phyloP scores from a whole-genome alignment of 345 rosid genomes.

The Nasturtium officinale region DNA sequence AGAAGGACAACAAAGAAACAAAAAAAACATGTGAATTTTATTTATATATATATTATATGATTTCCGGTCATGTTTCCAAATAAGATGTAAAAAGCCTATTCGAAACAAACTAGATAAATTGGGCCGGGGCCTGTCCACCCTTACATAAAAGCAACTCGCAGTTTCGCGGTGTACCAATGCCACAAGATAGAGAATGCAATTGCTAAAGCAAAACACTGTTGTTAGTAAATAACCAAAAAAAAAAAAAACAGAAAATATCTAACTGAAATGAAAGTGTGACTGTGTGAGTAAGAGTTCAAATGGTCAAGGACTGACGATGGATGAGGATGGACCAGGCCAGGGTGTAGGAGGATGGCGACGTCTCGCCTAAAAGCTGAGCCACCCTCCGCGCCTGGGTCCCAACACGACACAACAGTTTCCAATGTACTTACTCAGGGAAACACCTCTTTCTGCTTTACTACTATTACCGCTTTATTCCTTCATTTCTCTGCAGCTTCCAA shows the following conservation, averaged over 20 bases:
- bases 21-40: background rate
- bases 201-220: background rate
- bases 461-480: constrained; percentile 11
- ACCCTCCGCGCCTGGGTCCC: background rate
- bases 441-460: constrained; percentile 11
- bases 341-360: constrained; percentile 29
- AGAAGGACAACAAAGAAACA: too few species aligned
- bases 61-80: background rate
- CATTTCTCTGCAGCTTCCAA: constrained; percentile 21
- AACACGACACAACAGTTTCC: background rate
- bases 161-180: background rate
- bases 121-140: background rate
- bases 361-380: constrained; percentile 30
- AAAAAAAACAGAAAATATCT: background rate
- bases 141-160: background rate
- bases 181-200: background rate
- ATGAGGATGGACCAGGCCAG: constrained; percentile 33
- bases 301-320: constrained; percentile 6
- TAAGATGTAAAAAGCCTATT: too few species aligned
- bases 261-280: background rate
- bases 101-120: background rate
- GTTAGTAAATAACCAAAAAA: background rate
- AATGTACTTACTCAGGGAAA: constrained; percentile 7
- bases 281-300: background rate
- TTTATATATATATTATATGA: background rate